Base-by-base conservation (phyloP, 2,329 filamentous ascomycete species). In the Arthrobotrys megalospora region DNA sequence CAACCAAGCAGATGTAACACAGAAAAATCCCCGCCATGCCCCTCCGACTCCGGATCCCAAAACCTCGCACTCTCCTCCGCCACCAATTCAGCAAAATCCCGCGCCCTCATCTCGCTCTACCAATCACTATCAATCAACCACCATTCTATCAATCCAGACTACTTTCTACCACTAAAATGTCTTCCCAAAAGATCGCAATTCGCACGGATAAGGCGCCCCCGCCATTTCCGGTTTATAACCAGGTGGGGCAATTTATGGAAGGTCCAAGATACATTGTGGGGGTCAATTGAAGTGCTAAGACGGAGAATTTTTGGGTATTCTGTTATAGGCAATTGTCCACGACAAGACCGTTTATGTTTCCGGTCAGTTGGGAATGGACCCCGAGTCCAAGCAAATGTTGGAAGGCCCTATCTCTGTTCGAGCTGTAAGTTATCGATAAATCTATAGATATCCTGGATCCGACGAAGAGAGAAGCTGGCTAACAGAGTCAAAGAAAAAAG, bases 341-440 rank as follows among this genome's bases (percentile, higher is more conserved):
- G 89, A 90, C 81, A 90, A 90, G 81, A 88, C 91, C 83, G 89
- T 93, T n/a, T 92, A 91, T 85, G 91, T 90, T 85, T 91, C 89
- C 1, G 91, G 91, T 24, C 87, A 86, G 79, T 86, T 92, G 36
- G 88, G 88, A 12, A 85, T 89, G 81, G 87, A 90, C 80, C 87
- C 89, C 0, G 83, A 82, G n/a, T 89, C 88, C 0, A 85, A 84
- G 19, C 85, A 87, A 68, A 70, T 91, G 1, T 86, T 89, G 6
- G 86, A 89, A 10, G 75, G 75, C 24, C 47, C 75, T 2, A 78
- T 78, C 50, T n/a, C 60, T 32, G 62, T 63, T 58, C 67, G 75
- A 32, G 55, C 75, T 50, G 75, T 78, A 64, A 72, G 75, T 66
- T 10, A 19, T n/a, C 6, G 14, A 47, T 10, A 47, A 11, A 38